Conservation (phyloP, 2,329 filamentous ascomycete genomes). For the Geosmithia flava region DNA sequence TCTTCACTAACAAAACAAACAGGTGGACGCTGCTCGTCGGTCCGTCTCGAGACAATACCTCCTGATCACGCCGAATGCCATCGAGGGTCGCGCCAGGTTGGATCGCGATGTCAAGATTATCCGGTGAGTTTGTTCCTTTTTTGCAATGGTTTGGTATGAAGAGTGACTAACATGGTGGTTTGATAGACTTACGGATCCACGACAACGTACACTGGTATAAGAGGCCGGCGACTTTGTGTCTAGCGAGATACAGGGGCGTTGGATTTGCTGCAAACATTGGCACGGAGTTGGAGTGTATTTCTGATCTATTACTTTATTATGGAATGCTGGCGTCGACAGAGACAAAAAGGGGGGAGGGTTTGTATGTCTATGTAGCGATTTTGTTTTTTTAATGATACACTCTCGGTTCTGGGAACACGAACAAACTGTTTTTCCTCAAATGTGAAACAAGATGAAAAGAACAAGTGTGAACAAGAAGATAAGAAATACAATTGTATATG, state of each 20-base stretch:
- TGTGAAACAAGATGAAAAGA: no score
- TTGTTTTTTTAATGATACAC: no score
- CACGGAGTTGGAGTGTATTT: no score
- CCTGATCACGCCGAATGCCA: constrained; percentile 86
- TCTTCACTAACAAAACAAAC: background rate
- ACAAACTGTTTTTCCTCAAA: no score
- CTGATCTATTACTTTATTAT: no score
- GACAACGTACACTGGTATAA: constrained; percentile 28
- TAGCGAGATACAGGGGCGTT: background rate
- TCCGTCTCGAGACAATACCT: constrained; percentile 91
- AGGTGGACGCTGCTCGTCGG: constrained; percentile 74
- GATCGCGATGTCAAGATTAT: constrained; percentile 68
- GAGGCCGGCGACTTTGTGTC: background rate
- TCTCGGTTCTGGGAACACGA: no score
- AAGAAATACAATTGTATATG: background rate
- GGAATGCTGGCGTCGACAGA: no score
- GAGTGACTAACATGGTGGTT: background rate
- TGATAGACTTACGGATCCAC: constrained; percentile 43
- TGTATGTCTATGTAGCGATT: no score
- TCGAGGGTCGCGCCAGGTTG: constrained; percentile 44
- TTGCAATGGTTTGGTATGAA: background rate
- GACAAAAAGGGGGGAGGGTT: no score
- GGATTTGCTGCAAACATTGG: no score
- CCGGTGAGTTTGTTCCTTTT: constrained; percentile 37
- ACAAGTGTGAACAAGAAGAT: no score